These are phyloP conservation scores for Chlamydomonas urium DNA, from an alignment of 139 green algal species.

Conservation along the genomic window DNA sequence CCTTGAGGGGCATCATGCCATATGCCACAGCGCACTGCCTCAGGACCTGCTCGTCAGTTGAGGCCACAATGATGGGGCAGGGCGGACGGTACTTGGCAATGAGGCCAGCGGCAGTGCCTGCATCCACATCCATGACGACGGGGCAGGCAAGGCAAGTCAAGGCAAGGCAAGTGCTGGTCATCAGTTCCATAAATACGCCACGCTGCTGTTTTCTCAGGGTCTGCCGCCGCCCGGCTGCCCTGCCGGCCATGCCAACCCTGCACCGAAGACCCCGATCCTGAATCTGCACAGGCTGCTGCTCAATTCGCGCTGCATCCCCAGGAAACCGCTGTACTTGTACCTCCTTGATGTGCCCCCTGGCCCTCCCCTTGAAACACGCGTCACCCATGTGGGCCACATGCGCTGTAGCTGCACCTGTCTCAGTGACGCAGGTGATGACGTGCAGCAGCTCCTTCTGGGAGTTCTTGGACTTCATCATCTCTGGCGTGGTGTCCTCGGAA, in stretches of 20 bases:
- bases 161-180: too few relatives aligned
- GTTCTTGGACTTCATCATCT: constrained; percentile 14
- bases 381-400: background rate
- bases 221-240: too few relatives aligned
- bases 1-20: constrained; percentile 39
- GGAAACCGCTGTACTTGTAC: too few relatives aligned
- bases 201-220: too few relatives aligned
- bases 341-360: too few relatives aligned
- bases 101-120: constrained; percentile 33
- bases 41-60: constrained; percentile 42
- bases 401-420: background rate
- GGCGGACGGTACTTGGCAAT: constrained; percentile 66
- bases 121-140: too few relatives aligned
- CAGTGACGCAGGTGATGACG: constrained; percentile 10
- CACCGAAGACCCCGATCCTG: too few relatives aligned
- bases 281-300: too few relatives aligned
- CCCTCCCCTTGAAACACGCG: background rate
- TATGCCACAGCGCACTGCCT: constrained; percentile 36
- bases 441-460: background rate
- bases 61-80: constrained; percentile 45
- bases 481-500: constrained; percentile 31
- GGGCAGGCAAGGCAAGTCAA: too few relatives aligned
- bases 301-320: too few relatives aligned
- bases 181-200: too few relatives aligned
- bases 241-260: too few relatives aligned